Evolutionary conservation across 2,329 filamentous ascomycete genomes (phyloP).

Genomic region (Colletotrichum lentis): DNA sequence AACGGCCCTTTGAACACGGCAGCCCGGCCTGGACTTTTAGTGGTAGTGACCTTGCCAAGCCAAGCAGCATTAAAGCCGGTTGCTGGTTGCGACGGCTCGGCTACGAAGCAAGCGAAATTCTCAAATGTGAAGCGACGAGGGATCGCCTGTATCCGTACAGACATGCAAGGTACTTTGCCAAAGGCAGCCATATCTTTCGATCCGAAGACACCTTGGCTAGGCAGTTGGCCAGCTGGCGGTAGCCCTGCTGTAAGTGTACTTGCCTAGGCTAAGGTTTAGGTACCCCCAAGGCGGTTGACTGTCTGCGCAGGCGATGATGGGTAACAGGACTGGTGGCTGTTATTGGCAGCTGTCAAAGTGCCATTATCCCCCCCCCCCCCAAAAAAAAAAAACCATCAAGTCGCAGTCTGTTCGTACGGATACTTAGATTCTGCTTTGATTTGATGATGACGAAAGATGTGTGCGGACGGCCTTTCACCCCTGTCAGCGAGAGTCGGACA

Average conservation of each 20-base stretch:
- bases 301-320: too few relatives aligned
- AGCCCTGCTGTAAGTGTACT: neutral
- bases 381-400: too few relatives aligned
- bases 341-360: conserved; percentile 25
- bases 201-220: neutral
- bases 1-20: neutral
- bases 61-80: conserved; percentile 17
- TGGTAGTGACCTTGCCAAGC: neutral
- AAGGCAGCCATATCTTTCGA: conserved; percentile 22
- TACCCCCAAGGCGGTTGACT: too few relatives aligned
- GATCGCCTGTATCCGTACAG: conserved; percentile 17
- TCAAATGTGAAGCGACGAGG: conserved; percentile 21
- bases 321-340: too few relatives aligned
- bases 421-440: neutral
- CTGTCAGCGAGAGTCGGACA: conserved; percentile 13
- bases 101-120: conserved; percentile 31
- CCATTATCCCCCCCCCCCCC: conserved; percentile 2
- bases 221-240: neutral
- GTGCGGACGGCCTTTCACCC: conserved; percentile 13
- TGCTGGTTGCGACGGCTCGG: conserved; percentile 33
- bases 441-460: conserved; percentile 2
- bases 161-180: conserved; percentile 33
- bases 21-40: neutral
- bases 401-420: neutral
- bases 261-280: neutral